These are phyloP conservation scores for Penicillium parvum DNA, from an alignment of 495 filamentous ascomycete genomes.

Conservation along the genomic window DNA sequence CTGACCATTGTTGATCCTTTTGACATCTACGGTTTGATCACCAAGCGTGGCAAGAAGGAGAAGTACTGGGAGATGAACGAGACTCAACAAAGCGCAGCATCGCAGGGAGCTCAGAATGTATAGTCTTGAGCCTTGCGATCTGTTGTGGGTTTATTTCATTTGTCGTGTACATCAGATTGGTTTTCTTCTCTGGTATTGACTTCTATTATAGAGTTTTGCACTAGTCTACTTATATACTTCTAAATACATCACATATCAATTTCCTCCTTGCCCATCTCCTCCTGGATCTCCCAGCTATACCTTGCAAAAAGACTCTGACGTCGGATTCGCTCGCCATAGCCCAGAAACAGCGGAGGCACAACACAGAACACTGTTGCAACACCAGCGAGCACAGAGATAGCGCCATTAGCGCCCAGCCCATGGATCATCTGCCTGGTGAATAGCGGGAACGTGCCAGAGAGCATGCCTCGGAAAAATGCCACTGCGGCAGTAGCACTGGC, in stretches of 20 bases:
- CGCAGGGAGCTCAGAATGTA: background rate
- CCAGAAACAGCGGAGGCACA: constrained; percentile 39
- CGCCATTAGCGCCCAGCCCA: constrained; percentile 40
- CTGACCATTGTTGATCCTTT: constrained; percentile 64
- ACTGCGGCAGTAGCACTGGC: constrained; percentile 49
- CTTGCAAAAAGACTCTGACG: constrained; percentile 44
- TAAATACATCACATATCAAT: constrained; percentile 14
- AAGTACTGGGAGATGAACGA: constrained; percentile 53
- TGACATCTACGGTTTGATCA: constrained; percentile 56
- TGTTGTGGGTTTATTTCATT: background rate
- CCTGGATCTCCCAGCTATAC: constrained; percentile 38
- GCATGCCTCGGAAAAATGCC: constrained; percentile 38
- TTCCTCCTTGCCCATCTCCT: constrained; percentile 27
- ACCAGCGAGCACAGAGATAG: constrained; percentile 40
- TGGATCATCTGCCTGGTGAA: constrained; percentile 43
- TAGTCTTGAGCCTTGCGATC: background rate
- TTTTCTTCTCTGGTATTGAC: too few species aligned
- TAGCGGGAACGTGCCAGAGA: constrained; percentile 45
- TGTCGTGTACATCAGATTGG: too few species aligned
- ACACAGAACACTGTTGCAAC: constrained; percentile 44
- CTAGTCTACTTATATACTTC: constrained; percentile 19
- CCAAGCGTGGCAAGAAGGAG: constrained; percentile 43
- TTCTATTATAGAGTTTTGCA: background rate
- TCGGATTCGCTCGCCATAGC: constrained; percentile 40
- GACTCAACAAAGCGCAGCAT: background rate